Conservation (phyloP, 1,139 yeast genomes). For the Yamadazyma diddensiae region DNA sequence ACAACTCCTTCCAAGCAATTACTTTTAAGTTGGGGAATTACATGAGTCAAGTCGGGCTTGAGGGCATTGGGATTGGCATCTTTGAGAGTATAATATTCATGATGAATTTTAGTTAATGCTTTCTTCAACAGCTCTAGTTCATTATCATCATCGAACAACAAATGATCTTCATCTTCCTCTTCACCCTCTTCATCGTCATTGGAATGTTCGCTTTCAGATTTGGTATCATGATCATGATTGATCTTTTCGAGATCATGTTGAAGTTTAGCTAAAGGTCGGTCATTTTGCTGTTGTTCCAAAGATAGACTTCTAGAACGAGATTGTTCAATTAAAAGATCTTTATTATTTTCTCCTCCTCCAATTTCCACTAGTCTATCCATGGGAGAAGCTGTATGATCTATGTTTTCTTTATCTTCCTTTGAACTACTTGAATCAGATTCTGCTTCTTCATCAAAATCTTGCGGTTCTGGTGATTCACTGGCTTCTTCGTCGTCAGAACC, state of each 20-base stretch:
- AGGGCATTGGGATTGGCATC: constrained; percentile 21
- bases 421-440: constrained; percentile 6
- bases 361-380: constrained; percentile 49
- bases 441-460: constrained; percentile 11
- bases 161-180: constrained; percentile 48
- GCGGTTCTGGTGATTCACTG: constrained; percentile 11
- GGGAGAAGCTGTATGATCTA: constrained; percentile 29
- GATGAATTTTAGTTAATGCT: constrained; percentile 63
- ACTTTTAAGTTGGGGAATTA: constrained; percentile 72
- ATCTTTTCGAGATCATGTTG: constrained; percentile 71
- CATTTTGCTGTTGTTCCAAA: constrained; percentile 65
- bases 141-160: constrained; percentile 75
- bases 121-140: constrained; percentile 66
- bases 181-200: constrained; percentile 10
- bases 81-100: constrained; percentile 56
- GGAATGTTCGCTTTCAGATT: constrained; percentile 7
- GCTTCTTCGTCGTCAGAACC: constrained; percentile 19
- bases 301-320: constrained; percentile 56
- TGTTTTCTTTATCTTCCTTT: constrained; percentile 10
- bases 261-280: constrained; percentile 78
- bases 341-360: constrained; percentile 49
- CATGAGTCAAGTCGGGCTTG: constrained; percentile 58
- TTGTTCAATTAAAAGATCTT: constrained; percentile 46
- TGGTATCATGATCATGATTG: constrained; percentile 30
- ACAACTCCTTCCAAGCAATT: constrained; percentile 66